phyloP scores from a whole-genome alignment of 371 early-diverging fungal genomes.

The Batkoa obscura region DNA sequence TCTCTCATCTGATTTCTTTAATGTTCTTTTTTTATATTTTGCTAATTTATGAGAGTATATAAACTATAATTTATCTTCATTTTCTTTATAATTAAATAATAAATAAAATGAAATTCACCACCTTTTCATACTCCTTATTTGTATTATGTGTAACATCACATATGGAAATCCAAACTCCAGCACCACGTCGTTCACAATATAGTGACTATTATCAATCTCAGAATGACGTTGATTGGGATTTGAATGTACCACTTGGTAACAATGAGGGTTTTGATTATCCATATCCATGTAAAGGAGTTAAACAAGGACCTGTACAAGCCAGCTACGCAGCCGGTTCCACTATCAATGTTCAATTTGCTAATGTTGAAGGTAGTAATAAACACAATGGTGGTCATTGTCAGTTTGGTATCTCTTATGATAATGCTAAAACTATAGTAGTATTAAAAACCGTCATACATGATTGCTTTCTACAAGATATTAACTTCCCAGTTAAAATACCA shows the following conservation, averaged over 20 bases:
- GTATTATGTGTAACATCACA: conserved; percentile 6
- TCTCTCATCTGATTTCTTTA: no score
- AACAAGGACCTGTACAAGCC: conserved; percentile 3
- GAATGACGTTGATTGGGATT: conserved; percentile 9
- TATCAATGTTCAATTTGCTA: conserved; percentile 13
- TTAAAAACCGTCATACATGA: conserved; percentile 23
- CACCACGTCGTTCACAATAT: conserved; percentile 12
- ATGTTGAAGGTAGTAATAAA: conserved; percentile 9
- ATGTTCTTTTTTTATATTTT: no score
- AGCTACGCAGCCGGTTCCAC: conserved; percentile 15
- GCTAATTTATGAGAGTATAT: no score
- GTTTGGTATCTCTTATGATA: conserved; percentile 41
- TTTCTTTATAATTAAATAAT: no score
- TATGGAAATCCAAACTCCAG: conserved; percentile 13
- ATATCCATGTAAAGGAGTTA: conserved; percentile 10
- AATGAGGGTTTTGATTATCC: background rate
- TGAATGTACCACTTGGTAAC: conserved; percentile 10
- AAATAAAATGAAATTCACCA: background rate
- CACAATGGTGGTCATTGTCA: conserved; percentile 49
- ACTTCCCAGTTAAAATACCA: conserved; percentile 27
- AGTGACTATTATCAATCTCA: conserved; percentile 2
- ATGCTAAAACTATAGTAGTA: conserved; percentile 35
- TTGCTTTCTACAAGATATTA: conserved; percentile 12
- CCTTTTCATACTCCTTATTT: background rate
- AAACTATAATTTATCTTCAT: no score